Evolutionary conservation across 202 grass and related monocot genomes (phyloP), one percentile per base, ranked within the genome.

Genomic region (Schoenoplectus tabernaemontani): DNA sequence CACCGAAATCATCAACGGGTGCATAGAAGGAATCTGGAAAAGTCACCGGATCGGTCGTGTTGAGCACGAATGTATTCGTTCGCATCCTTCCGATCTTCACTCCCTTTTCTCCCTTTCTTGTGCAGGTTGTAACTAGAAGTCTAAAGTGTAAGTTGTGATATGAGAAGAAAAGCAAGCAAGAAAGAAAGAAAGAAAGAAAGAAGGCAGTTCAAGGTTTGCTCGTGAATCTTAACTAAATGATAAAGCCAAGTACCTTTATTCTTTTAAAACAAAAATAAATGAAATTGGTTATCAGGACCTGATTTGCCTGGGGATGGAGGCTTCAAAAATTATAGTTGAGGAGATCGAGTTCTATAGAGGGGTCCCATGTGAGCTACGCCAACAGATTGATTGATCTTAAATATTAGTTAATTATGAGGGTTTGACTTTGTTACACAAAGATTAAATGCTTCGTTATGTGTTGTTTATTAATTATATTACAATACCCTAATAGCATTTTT

Each of bases 21-120:
- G 78, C 41, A 19, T 62, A 80, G 78, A 80, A 80, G 11, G 78
- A 80, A 2, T 37, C 78, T 2, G 78, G 78, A 11, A 80, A 80
- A 53, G 6, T 9, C 32, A 80, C 41, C 15, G 39, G 59, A 64
- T 80, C 78, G 7, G 6, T 9, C 6, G 59, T 19, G 4, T 44
- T 0, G 66, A 66, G 28, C 24, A 4, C 6, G 1, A 64, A 48
- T 53, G 59, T 12, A 39, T 66, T 80, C 2, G 24, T 58, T 51
- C 61, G 26, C 78, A 80, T 66, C 57, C 9, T 65, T 66, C 4
- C 1, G 65, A 69, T 63, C 60, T 34, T 80, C 39, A 22, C 44
- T 54, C 20, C 16, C 3, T 69, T 36, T 69, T 56, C 34, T 34
- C 46, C 16, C 71, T 57, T 78, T 43, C 24, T 64, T 48, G 78